These are phyloP conservation scores for Isoetes engelmannii DNA, from an alignment of 83 land plant species.

Conservation along the genomic window DNA sequence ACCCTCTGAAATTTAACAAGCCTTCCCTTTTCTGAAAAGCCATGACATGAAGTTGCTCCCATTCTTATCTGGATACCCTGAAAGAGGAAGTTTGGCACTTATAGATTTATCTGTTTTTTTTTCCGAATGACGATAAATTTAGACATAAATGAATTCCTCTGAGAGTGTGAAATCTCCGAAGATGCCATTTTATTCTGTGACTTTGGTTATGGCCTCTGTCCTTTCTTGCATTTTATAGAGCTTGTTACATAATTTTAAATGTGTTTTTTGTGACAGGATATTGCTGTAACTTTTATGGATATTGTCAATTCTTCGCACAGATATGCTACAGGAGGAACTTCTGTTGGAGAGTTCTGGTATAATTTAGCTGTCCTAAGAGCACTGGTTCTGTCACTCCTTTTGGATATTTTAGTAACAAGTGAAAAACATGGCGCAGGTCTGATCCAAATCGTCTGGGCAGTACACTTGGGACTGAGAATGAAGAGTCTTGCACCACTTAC, in stretches of 20 bases:
- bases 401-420: background rate
- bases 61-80: no score
- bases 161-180: background rate
- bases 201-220: background rate
- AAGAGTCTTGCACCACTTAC: constrained; percentile 94
- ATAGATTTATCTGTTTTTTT: background rate
- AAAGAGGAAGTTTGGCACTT: no score
- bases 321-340: constrained; percentile 95
- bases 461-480: constrained; percentile 60
- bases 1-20: no score
- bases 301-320: constrained; percentile 74
- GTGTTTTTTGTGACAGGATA: constrained; percentile 40
- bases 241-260: background rate
- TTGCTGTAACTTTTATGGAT: constrained; percentile 69
- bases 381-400: background rate
- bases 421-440: constrained; percentile 38
- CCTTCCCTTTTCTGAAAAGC: no score
- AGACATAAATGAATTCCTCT: background rate
- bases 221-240: background rate
- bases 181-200: background rate
- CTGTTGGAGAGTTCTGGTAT: constrained; percentile 82
- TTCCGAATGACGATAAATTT: background rate
- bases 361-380: background rate
- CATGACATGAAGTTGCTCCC: no score
- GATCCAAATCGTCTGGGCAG: constrained; percentile 66